Conservation (phyloP, 2,329 filamentous ascomycete species). For the Ophiocordyceps camponoti-rufipedis region DNA sequence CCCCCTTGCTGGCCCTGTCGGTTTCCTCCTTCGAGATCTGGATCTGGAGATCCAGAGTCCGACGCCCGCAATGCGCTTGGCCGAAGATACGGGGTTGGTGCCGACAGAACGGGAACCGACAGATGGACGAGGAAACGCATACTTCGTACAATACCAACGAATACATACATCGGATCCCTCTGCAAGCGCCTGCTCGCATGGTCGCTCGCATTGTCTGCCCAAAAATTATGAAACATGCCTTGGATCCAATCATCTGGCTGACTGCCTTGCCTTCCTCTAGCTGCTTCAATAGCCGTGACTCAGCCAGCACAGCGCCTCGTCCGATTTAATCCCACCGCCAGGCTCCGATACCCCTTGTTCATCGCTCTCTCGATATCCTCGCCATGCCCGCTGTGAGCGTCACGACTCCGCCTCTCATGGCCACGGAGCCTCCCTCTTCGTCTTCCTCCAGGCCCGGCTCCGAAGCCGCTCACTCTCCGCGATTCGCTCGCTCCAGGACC, state of each 20-base stretch:
- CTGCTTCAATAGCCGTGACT: neutral
- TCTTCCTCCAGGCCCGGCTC: neutral
- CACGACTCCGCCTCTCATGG: neutral
- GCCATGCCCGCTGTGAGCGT: too few species aligned
- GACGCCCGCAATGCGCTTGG: neutral
- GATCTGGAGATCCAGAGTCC: neutral
- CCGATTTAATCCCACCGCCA: too few species aligned
- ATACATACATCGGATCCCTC: too few species aligned
- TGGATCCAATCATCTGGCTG: neutral
- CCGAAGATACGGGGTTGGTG: neutral
- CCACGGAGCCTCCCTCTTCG: neutral
- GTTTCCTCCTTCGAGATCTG: neutral
- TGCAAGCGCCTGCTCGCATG: too few species aligned
- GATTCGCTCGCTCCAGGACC: constrained; percentile 26
- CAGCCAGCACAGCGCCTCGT: too few species aligned
- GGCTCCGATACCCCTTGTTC: too few species aligned
- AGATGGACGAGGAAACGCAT: neutral
- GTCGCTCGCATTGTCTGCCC: too few species aligned
- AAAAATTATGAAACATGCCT: neutral
- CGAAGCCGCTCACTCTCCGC: constrained; percentile 4
- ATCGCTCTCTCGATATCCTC: too few species aligned
- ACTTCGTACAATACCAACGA: neutral
- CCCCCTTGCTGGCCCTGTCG: too few species aligned
- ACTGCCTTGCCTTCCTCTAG: neutral
- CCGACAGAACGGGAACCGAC: too few species aligned